These are phyloP conservation scores for Ensete glaucum DNA, from an alignment of 176 grass and related monocot species.

Conservation along the genomic window DNA sequence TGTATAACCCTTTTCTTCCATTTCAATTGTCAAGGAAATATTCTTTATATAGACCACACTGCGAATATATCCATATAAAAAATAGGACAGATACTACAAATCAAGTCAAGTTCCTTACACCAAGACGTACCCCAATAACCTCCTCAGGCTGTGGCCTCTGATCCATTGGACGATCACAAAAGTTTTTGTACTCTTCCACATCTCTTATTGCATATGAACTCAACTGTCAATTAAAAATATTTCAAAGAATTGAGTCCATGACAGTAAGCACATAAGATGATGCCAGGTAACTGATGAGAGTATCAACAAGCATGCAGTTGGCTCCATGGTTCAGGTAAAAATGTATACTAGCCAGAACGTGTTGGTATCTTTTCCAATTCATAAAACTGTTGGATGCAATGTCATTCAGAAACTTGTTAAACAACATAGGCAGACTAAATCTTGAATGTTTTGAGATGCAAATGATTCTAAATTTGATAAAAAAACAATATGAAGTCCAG, in stretches of 20 bases:
- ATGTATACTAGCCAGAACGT: no score
- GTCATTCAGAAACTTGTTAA: no score
- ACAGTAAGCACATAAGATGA: neutral
- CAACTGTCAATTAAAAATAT: slow-evolving; percentile 49
- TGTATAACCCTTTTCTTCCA: no score
- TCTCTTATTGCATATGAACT: slow-evolving; percentile 96
- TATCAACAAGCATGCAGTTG: neutral
- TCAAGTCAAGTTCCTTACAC: neutral
- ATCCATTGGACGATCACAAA: slow-evolving; percentile 66
- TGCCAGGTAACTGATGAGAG: neutral
- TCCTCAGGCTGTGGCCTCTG: slow-evolving; percentile 87
- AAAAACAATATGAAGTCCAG: no score
- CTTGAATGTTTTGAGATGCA: no score
- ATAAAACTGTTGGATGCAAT: no score
- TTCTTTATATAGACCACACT: neutral
- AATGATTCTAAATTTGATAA: no score
- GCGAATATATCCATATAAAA: neutral
- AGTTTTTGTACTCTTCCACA: slow-evolving; percentile 95
- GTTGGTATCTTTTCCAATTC: no score
- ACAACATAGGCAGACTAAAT: no score
- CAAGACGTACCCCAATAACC: slow-evolving; percentile 75
- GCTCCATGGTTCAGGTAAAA: no score
- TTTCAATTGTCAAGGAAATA: no score
- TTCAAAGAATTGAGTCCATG: slow-evolving; percentile 15
- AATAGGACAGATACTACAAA: neutral